Conservation (phyloP, 2,329 filamentous ascomycete genomes). For the Nectriaceae sp. region DNA sequence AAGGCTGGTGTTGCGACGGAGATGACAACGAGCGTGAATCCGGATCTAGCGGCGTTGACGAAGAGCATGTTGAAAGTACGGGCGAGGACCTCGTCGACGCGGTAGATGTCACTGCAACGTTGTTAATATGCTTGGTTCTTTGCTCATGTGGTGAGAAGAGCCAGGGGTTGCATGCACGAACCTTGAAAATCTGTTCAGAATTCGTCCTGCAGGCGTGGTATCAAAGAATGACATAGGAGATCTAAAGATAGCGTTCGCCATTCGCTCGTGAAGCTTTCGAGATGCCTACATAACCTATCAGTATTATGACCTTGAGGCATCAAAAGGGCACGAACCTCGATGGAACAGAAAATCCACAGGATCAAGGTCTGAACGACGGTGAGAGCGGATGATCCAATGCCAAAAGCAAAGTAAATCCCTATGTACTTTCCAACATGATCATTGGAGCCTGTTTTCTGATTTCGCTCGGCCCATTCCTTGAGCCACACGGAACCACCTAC, state of each 20-base stretch:
- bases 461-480: constrained; percentile 86
- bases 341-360: constrained; percentile 99
- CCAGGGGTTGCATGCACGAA: constrained; percentile 46
- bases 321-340: constrained; percentile 66
- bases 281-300: constrained; percentile 64
- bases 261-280: constrained; percentile 92
- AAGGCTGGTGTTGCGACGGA: constrained; percentile 81
- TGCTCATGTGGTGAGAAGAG: constrained; percentile 28
- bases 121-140: too few relatives aligned
- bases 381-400: constrained; percentile 79
- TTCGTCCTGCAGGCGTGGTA: constrained; percentile 92
- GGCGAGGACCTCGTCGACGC: constrained; percentile 89
- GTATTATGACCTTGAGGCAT: background rate
- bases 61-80: constrained; percentile 98
- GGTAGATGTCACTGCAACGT: constrained; percentile 78
- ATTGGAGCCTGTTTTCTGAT: constrained; percentile 69
- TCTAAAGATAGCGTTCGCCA: constrained; percentile 96
- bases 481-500: constrained; percentile 87
- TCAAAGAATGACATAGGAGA: constrained; percentile 99
- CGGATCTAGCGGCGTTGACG: constrained; percentile 70
- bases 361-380: constrained; percentile 93
- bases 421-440: constrained; percentile 84
- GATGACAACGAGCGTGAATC: constrained; percentile 87
- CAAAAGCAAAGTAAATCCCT: constrained; percentile 93
- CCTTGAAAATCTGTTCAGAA: constrained; percentile 95